These are phyloP conservation scores for Yarrowia sp. DNA, from an alignment of 805 yeast species.

Conservation along the genomic window DNA sequence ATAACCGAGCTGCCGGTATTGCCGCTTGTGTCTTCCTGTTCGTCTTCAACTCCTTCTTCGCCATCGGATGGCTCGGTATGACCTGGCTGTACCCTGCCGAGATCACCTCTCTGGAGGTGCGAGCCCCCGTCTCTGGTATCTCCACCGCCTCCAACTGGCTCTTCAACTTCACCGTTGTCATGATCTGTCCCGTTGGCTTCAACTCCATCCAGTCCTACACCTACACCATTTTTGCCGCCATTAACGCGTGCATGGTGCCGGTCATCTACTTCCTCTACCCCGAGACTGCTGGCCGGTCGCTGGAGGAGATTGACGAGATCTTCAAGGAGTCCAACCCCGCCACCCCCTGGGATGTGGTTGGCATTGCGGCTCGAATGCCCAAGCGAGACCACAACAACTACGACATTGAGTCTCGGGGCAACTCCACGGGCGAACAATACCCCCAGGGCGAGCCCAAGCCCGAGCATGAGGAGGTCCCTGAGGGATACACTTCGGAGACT, in stretches of 20 bases:
- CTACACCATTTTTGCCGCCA: conserved; percentile 35
- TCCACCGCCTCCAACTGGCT: conserved; percentile 32
- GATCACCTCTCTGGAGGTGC: conserved; percentile 28
- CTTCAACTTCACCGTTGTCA: conserved; percentile 31
- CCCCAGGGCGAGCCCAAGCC: conserved; percentile 33
- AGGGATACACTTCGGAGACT: conserved; percentile 25
- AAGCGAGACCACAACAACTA: conserved; percentile 20
- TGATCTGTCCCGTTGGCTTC: conserved; percentile 37
- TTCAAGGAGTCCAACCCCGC: conserved; percentile 46
- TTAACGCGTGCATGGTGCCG: conserved; percentile 37
- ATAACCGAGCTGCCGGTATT: conserved; percentile 23
- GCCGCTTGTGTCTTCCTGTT: conserved; percentile 36
- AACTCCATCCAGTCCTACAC: conserved; percentile 32
- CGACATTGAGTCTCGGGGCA: conserved; percentile 34
- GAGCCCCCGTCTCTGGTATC: conserved; percentile 32
- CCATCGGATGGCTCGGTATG: conserved; percentile 38
- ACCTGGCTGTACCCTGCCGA: conserved; percentile 38
- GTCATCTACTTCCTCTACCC: conserved; percentile 36
- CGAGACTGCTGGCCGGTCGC: conserved; percentile 39
- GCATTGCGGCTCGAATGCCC: conserved; percentile 51
- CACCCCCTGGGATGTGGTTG: conserved; percentile 56
- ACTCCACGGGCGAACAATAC: conserved; percentile 23
- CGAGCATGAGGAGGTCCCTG: conserved; percentile 31
- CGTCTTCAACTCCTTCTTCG: conserved; percentile 37
- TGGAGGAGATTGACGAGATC: conserved; percentile 38